These are phyloP conservation scores for Scorias spongiosa DNA, from an alignment of 2,329 filamentous ascomycete species.

Conservation along the genomic window DNA sequence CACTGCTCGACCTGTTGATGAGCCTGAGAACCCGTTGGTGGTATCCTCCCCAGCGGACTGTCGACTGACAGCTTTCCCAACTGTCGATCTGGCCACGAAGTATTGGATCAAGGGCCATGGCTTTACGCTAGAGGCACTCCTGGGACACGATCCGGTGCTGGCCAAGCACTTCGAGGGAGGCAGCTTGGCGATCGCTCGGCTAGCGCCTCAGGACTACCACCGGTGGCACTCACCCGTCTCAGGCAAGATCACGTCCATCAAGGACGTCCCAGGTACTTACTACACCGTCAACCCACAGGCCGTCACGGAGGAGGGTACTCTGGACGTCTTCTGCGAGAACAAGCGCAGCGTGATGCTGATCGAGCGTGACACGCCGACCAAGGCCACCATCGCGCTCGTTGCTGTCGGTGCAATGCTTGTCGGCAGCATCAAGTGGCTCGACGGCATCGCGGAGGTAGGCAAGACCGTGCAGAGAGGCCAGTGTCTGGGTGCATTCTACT, in stretches of 20 bases:
- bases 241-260: conserved; percentile 20
- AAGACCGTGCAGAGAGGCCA: conserved; percentile 22
- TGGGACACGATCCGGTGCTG: conserved; percentile 11
- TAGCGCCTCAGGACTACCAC: conserved; percentile 29
- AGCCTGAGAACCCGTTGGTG: conserved; percentile 19
- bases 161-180: conserved; percentile 22
- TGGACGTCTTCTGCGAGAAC: conserved; percentile 32
- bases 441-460: conserved; percentile 18
- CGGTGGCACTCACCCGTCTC: conserved; percentile 24
- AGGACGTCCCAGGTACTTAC: conserved; percentile 25
- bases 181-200: conserved; percentile 24
- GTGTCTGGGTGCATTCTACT: conserved; percentile 27
- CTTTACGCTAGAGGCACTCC: conserved; percentile 22
- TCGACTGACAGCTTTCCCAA: conserved; percentile 24
- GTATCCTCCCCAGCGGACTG: conserved; percentile 25
- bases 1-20: conserved; percentile 22
- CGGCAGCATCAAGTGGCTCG: conserved; percentile 26
- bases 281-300: conserved; percentile 30
- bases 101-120: conserved; percentile 30
- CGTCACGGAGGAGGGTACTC: conserved; percentile 24
- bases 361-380: conserved; percentile 13
- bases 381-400: conserved; percentile 20
- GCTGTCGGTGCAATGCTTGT: conserved; percentile 32
- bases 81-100: conserved; percentile 24
- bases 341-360: conserved; percentile 25